Percentiles rank a stretch among this genome's conserved stretches.
Evolutionary conservation across 2,329 filamentous ascomycete species (phyloP).

Genomic region (Hymenoscyphus scutula): DNA sequence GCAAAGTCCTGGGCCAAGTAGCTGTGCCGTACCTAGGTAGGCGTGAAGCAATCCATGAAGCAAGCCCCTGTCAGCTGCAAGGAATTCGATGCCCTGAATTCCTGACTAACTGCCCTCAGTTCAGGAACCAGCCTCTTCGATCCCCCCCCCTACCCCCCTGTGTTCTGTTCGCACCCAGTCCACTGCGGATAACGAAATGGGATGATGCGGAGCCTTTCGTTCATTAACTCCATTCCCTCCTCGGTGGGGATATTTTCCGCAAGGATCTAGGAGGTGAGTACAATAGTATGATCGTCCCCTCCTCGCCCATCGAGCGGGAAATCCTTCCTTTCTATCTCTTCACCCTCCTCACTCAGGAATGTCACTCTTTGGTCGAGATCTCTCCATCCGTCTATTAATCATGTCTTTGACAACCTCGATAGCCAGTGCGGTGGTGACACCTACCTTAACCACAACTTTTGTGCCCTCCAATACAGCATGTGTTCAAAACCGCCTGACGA

Average conservation of each 20-base stretch:
- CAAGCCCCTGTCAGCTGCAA: slow-evolving; percentile 2
- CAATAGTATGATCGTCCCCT: slow-evolving; percentile 1
- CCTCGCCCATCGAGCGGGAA: background rate
- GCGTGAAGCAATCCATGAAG: slow-evolving; percentile 5
- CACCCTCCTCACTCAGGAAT: background rate
- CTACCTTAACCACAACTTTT: slow-evolving; percentile 16
- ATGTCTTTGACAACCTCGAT: slow-evolving; percentile 8
- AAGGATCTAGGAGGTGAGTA: background rate
- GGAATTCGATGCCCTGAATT: background rate
- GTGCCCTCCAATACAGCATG: slow-evolving; percentile 21
- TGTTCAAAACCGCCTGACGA: slow-evolving; percentile 26
- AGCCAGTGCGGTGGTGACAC: slow-evolving; percentile 3
- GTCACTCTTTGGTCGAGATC: background rate
- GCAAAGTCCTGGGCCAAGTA: background rate
- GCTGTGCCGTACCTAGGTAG: slow-evolving; percentile 10
- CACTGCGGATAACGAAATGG: background rate
- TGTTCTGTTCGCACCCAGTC: background rate
- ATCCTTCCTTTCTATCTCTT: background rate
- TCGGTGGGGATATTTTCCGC: no score
- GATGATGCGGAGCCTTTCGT: background rate
- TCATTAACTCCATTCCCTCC: background rate
- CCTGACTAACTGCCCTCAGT: background rate
- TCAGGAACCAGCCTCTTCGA: background rate
- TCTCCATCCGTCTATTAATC: background rate
- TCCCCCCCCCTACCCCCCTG: no score